A percentile compares a stretch with the other conserved stretches of the same genome.
phyloP scores from a whole-genome alignment of 805 yeast species.

The Metschnikowia orientalis region DNA sequence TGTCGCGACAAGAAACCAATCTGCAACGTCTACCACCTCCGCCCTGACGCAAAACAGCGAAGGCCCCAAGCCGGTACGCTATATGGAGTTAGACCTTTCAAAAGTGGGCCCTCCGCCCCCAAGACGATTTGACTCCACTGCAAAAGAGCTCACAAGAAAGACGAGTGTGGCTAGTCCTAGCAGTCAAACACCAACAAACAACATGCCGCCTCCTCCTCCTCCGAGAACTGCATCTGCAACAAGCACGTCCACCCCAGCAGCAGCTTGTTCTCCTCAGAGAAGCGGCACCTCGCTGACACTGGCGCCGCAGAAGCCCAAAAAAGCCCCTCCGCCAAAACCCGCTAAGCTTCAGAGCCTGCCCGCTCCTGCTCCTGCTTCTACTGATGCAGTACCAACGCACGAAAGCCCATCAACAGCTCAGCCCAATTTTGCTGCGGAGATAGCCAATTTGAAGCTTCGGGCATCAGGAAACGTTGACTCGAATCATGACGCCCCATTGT shows the following conservation, averaged over 20 bases:
- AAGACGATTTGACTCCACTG: conserved; percentile 10
- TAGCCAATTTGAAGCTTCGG: conserved; percentile 15
- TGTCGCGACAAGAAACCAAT: no score
- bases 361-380: background rate
- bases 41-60: no score
- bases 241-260: background rate
- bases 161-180: no score
- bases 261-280: conserved; percentile 1
- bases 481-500: background rate
- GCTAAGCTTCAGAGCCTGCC: conserved; percentile 18
- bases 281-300: no score
- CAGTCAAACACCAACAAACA: no score
- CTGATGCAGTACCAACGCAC: conserved; percentile 1
- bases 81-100: conserved; percentile 31
- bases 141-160: conserved; percentile 1
- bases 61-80: conserved; percentile 15
- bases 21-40: no score
- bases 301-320: conserved; percentile 20
- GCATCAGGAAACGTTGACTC: background rate
- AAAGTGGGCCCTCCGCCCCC: conserved; percentile 49
- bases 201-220: conserved; percentile 9
- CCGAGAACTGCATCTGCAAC: conserved; percentile 7
- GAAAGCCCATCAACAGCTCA: no score
- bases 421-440: conserved; percentile 29
- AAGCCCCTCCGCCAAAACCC: conserved; percentile 44